Conservation (phyloP, 2,329 filamentous ascomycete species). For the Drechslerella coelobrocha region DNA sequence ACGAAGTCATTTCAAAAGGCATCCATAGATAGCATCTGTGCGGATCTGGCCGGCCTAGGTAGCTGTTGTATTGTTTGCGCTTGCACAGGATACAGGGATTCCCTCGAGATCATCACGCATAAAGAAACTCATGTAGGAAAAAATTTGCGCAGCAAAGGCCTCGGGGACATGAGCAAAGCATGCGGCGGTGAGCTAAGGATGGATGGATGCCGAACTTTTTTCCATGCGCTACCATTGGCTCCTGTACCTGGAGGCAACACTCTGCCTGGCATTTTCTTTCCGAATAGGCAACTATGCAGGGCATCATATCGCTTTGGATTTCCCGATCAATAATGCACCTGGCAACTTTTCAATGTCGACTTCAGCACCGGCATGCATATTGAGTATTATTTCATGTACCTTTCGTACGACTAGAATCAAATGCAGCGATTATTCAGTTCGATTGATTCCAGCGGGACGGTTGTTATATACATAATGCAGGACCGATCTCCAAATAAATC, state of each 20-base stretch:
- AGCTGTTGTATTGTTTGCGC: conserved; percentile 31
- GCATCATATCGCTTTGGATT: not conserved
- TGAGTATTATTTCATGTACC: too few species aligned
- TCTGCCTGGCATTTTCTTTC: not conserved
- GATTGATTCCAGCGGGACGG: not conserved
- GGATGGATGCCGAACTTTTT: not conserved
- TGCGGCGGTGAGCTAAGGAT: not conserved
- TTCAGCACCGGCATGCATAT: too few species aligned
- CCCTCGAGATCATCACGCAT: conserved; percentile 25
- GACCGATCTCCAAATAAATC: not conserved
- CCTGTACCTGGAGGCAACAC: not conserved
- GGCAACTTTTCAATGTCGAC: not conserved
- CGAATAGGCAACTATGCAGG: conserved; percentile 5
- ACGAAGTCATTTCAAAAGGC: conserved; percentile 32
- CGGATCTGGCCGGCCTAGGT: conserved; percentile 30
- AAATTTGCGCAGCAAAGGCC: not conserved
- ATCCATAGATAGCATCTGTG: conserved; percentile 34
- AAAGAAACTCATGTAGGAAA: conserved; percentile 12
- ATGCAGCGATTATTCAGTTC: not conserved
- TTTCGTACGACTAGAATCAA: not conserved
- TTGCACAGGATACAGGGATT: conserved; percentile 6
- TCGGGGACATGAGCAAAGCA: not conserved
- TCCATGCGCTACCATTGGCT: not conserved
- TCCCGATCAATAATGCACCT: not conserved
- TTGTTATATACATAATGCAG: not conserved